Percentiles rank a stretch among this genome's conserved stretches.
phyloP scores from a whole-genome alignment of 139 green algal genomes.

The Auxenochlorella pyrenoidosa region DNA sequence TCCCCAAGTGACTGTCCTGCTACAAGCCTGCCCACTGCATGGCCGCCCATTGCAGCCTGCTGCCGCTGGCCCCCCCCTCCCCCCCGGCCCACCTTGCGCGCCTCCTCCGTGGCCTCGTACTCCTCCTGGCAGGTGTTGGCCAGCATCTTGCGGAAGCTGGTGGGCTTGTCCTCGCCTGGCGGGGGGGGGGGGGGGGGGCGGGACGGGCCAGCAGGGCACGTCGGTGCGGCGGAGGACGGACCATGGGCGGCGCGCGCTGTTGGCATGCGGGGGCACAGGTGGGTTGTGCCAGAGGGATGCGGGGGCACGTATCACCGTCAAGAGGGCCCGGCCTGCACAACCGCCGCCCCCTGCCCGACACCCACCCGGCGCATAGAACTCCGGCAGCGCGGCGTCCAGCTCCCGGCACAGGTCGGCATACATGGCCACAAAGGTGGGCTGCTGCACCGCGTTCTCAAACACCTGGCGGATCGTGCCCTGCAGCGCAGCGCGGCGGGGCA shows the following conservation, averaged over 20 bases:
- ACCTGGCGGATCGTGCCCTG: slow-evolving; percentile 88
- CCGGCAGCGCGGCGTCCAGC: slow-evolving; percentile 40
- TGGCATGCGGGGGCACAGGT: not conserved
- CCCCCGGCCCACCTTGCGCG: slow-evolving; percentile 56
- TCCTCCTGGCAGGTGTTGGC: slow-evolving; percentile 99
- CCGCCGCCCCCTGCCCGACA: not conserved
- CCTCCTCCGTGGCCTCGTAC: slow-evolving; percentile 87
- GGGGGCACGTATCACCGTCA: too few relatives aligned
- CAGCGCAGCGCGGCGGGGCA: not conserved
- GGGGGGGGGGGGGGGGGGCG: too few relatives aligned
- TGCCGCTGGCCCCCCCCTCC: not conserved
- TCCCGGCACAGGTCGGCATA: slow-evolving; percentile 67
- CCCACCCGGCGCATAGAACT: slow-evolving; percentile 25
- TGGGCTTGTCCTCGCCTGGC: slow-evolving; percentile 69
- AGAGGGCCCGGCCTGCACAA: too few relatives aligned
- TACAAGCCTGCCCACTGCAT: not conserved
- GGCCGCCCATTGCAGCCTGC: not conserved
- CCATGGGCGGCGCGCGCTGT: not conserved
- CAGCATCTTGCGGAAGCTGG: slow-evolving; percentile 93
- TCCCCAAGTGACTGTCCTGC: too few relatives aligned
- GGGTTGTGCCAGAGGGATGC: too few relatives aligned
- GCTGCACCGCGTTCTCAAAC: slow-evolving; percentile 97
- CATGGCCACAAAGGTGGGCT: slow-evolving; percentile 98
- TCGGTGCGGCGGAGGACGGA: not conserved
- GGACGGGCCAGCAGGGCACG: too few relatives aligned